Evolutionary conservation across 306 rosid genomes (phyloP), one percentile per base, ranked within the genome.

Genomic region (Pachyrhizus erosus): DNA sequence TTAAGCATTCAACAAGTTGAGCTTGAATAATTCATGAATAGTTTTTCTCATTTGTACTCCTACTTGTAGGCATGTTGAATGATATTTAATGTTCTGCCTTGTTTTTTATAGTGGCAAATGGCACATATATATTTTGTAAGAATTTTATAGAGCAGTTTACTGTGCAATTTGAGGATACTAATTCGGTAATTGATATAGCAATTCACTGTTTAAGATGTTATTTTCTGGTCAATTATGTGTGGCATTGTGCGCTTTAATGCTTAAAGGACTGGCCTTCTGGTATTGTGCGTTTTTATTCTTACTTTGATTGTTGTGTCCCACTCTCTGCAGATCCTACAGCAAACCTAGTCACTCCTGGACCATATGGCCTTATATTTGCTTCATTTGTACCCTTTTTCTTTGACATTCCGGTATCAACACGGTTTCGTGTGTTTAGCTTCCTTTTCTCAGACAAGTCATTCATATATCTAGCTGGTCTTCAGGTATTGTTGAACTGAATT

Each of bases 341-440:
- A 60, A 92, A 84, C 77, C 87, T 91, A 27, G 89, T 93, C 80
- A 88, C 93, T 14, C 90, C 99, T 34, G 99, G 99, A 67, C 99
- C 99, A 55, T 96, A 96, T 77, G 97, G 98, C 79, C 99, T 93
- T 86, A 90, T 93, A 87, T 96, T 96, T 92, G 94, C 99, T 40
- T 96, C 98, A 7, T 93, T 92, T 81, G 89, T 93, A 23, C 99
- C 97, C 49, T 96, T 96, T 84, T 92, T 96, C 98, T 87, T 96
- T 80, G 99, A 92, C 89, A 96, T 93, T 85, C 99, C 99, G 13
- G 92, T 96, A 85, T 96, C 99, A 58, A 96, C 97, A 42, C 90
- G 89, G 61, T 89, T 93, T 80, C 94, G 90, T 82, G 89, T 96
- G 29, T 89, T 86, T 85, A 92, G 97, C 58, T 75, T 91, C 76